These are phyloP conservation scores for Cronartium quercuum DNA, from an alignment of 1,284 basidiomycete genomes.

Conservation along the genomic window DNA sequence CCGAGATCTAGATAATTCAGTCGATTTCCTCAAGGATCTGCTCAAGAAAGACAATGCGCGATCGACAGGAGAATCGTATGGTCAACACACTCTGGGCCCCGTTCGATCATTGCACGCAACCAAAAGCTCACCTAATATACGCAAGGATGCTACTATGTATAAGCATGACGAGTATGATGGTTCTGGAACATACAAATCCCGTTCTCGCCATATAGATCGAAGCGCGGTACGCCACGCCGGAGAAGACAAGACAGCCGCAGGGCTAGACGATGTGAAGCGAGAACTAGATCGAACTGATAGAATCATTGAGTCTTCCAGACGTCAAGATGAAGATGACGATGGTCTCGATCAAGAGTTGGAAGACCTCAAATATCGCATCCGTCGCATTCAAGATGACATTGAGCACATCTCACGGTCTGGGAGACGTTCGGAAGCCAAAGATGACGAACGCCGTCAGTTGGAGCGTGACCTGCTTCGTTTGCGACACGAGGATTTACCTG, in stretches of 20 bases:
- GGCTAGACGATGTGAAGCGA: slow-evolving; percentile 79
- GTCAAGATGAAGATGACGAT: slow-evolving; percentile 72
- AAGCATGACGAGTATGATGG: slow-evolving; percentile 65
- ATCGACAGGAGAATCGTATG: slow-evolving; percentile 37
- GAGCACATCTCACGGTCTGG: slow-evolving; percentile 77
- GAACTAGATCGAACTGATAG: slow-evolving; percentile 74
- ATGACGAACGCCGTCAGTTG: slow-evolving; percentile 75
- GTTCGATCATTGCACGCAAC: slow-evolving; percentile 27
- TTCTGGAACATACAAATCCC: slow-evolving; percentile 68
- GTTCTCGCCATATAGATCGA: slow-evolving; percentile 79
- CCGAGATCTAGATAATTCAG: slow-evolving; percentile 80
- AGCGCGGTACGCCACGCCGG: slow-evolving; percentile 70
- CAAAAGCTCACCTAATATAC: slow-evolving; percentile 54
- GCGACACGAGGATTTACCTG: slow-evolving; percentile 85
- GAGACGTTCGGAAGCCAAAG: slow-evolving; percentile 66
- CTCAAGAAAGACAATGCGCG: slow-evolving; percentile 72
- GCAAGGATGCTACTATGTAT: slow-evolving; percentile 87
- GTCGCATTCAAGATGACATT: slow-evolving; percentile 83
- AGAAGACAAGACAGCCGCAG: slow-evolving; percentile 61
- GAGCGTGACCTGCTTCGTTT: slow-evolving; percentile 82
- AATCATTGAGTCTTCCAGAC: slow-evolving; percentile 68
- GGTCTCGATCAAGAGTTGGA: slow-evolving; percentile 81
- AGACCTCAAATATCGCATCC: slow-evolving; percentile 77
- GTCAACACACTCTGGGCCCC: slow-evolving; percentile 29
- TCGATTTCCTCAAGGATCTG: slow-evolving; percentile 82